Conservation (phyloP, 2,329 filamentous ascomycete genomes). For the Diaporthe citriasiana region DNA sequence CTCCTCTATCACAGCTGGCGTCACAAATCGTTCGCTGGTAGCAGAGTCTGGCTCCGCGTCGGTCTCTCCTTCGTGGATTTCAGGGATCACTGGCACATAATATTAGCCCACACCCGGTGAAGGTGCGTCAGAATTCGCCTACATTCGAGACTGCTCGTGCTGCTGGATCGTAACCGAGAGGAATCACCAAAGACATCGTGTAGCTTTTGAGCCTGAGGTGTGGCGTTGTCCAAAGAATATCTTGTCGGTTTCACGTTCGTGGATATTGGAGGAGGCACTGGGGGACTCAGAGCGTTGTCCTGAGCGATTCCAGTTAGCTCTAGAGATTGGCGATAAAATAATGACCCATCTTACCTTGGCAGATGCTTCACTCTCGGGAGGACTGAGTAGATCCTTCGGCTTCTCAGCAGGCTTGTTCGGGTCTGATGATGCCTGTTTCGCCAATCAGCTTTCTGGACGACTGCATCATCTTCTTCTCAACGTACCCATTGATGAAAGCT, state of each 20-base stretch:
- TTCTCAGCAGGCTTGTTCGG: conserved; percentile 45
- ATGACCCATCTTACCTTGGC: conserved; percentile 52
- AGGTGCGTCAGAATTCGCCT: conserved; percentile 47
- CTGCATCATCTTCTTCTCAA: conserved; percentile 4
- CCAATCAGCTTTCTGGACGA: conserved; percentile 45
- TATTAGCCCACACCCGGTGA: conserved; percentile 47
- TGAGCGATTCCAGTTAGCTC: background rate
- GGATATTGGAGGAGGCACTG: conserved; percentile 78
- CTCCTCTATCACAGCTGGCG: conserved; percentile 58
- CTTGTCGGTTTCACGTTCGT: conserved; percentile 78
- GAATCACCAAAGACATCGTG: conserved; percentile 76
- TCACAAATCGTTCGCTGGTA: conserved; percentile 61
- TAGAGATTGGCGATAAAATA: too few relatives aligned
- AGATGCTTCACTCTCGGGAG: conserved; percentile 53
- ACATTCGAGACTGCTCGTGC: conserved; percentile 85
- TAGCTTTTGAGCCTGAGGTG: conserved; percentile 86
- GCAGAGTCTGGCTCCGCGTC: conserved; percentile 69
- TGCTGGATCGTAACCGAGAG: conserved; percentile 73
- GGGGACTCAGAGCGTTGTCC: conserved; percentile 57
- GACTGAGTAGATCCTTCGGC: conserved; percentile 53
- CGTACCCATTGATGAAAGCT: conserved; percentile 86
- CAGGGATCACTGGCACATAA: conserved; percentile 64
- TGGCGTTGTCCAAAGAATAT: conserved; percentile 78
- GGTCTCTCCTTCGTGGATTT: conserved; percentile 62
- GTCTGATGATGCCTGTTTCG: conserved; percentile 55